Conservation (phyloP, 2,329 filamentous ascomycete genomes). For the Hymenoscyphus fraxineus region DNA sequence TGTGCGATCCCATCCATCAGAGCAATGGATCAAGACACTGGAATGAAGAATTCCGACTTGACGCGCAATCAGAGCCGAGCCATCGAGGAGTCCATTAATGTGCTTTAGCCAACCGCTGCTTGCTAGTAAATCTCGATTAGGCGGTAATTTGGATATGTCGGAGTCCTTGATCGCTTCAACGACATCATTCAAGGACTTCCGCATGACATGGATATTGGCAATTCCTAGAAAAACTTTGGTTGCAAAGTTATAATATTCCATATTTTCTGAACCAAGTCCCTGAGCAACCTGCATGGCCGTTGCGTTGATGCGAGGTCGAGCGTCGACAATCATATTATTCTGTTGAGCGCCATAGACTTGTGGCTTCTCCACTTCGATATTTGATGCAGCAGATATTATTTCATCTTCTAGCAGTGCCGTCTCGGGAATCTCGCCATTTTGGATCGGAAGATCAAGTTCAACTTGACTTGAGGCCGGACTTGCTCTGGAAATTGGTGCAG, state of each 20-base stretch:
- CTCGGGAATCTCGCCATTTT: conserved; percentile 53
- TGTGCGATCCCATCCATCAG: conserved; percentile 96
- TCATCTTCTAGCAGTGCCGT: conserved; percentile 68
- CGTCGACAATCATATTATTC: conserved; percentile 92
- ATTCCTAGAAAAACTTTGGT: conserved; percentile 92
- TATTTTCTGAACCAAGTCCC: conserved; percentile 92
- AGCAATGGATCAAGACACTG: conserved; percentile 95
- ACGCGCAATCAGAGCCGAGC: conserved; percentile 76
- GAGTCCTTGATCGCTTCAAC: conserved; percentile 89
- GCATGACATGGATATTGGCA: conserved; percentile 98
- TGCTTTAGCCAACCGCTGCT: conserved; percentile 92
- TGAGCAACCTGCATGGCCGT: conserved; percentile 83
- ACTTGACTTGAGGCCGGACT: conserved; percentile 49
- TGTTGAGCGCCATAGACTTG: conserved; percentile 88
- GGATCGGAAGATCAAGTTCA: conserved; percentile 38
- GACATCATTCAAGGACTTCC: conserved; percentile 81
- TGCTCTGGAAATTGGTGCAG: conserved; percentile 25
- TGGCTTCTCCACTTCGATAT: conserved; percentile 49
- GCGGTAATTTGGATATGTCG: conserved; percentile 77
- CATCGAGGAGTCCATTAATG: conserved; percentile 78
- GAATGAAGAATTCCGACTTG: conserved; percentile 91
- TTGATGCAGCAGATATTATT: conserved; percentile 51
- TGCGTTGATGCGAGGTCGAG: conserved; percentile 89
- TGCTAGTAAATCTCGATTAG: conserved; percentile 73
- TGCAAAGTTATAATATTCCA: conserved; percentile 93